Conservation (phyloP, 306 rosid genomes). For the Sesbania bispinosa region DNA sequence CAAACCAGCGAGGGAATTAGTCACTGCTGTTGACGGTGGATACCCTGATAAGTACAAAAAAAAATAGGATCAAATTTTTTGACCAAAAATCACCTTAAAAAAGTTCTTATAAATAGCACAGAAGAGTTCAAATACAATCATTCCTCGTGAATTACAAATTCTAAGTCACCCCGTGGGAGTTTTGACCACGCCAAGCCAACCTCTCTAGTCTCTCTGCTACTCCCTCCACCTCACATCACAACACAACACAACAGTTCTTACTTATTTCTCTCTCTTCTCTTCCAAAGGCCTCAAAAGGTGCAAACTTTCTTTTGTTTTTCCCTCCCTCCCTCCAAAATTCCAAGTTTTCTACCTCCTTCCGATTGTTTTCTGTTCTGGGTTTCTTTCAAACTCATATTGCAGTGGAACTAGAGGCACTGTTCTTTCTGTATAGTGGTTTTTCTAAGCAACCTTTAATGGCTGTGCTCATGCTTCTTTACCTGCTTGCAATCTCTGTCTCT, state of each 20-base stretch:
- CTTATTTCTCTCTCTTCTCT: neutral
- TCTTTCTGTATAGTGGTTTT: conserved; percentile 2
- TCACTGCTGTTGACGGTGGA: too few relatives aligned
- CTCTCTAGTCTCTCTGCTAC: neutral
- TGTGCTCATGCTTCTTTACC: conserved; percentile 36
- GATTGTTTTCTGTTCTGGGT: conserved; percentile 18
- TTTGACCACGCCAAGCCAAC: conserved; percentile 6
- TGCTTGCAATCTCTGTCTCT: conserved; percentile 45
- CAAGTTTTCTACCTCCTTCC: neutral
- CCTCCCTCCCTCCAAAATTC: conserved; percentile 7
- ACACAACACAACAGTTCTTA: neutral
- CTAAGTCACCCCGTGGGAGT: neutral
- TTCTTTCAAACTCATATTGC: neutral
- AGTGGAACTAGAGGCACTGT: too few relatives aligned
- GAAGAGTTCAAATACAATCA: too few relatives aligned
- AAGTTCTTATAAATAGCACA: too few relatives aligned
- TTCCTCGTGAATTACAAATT: neutral
- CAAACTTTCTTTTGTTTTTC: conserved; percentile 7
- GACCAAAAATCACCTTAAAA: too few relatives aligned
- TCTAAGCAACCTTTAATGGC: conserved; percentile 44
- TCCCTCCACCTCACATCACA: neutral
- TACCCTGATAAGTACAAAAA: too few relatives aligned
- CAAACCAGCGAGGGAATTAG: too few relatives aligned
- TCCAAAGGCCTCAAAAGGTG: conserved; percentile 36
- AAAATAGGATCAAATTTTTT: too few relatives aligned